Percentiles rank a stretch among this genome's conserved stretches.
phyloP scores from a whole-genome alignment of 2,329 filamentous ascomycete species.

The Alternaria tenuissima region DNA sequence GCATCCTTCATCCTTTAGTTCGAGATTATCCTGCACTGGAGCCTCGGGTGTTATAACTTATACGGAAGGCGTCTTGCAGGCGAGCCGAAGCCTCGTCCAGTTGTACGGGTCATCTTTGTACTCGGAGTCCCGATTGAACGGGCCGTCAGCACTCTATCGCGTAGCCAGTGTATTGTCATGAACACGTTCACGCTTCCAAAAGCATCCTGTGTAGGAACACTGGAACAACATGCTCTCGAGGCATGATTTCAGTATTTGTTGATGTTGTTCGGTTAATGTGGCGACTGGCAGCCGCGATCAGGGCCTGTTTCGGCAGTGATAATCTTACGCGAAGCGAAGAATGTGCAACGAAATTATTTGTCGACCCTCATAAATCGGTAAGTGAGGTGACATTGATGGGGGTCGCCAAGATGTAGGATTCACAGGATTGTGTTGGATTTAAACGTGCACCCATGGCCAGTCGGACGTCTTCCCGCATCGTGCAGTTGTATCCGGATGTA shows the following conservation, averaged over 20 bases:
- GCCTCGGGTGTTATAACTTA: background rate
- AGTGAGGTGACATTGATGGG: background rate
- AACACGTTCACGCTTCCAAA: background rate
- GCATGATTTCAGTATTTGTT: background rate
- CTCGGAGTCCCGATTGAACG: background rate
- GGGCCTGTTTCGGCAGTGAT: background rate
- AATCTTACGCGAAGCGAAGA: background rate
- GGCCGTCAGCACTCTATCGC: constrained; percentile 1
- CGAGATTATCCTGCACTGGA: background rate
- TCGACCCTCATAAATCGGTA: background rate
- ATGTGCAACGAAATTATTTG: background rate
- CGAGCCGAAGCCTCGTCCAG: background rate
- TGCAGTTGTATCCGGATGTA: background rate
- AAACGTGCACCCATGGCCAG: background rate
- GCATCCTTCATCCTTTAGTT: background rate
- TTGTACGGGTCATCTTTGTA: background rate
- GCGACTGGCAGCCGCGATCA: background rate
- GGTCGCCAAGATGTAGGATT: background rate
- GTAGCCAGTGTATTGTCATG: background rate
- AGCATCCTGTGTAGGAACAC: background rate
- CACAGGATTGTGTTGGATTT: background rate
- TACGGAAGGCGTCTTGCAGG: background rate
- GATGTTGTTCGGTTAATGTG: background rate
- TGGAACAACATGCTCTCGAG: background rate
- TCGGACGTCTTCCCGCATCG: background rate